Conservation (phyloP, 2,329 filamentous ascomycete genomes). For the Hymenoscyphus infarciens region DNA sequence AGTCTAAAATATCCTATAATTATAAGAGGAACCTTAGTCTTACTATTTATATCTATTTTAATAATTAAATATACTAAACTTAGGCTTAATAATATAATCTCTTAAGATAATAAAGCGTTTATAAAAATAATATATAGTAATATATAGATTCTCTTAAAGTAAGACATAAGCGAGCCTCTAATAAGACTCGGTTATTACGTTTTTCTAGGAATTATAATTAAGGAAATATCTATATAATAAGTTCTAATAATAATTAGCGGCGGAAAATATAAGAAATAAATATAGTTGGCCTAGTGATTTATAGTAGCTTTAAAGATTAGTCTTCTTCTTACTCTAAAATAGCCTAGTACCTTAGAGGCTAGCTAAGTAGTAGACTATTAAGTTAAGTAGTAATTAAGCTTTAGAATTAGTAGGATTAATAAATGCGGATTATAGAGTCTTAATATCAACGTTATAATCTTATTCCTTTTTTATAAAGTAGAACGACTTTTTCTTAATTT, state of each 20-base stretch:
- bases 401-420: too few species aligned
- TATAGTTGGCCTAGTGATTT: not conserved
- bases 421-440: not conserved
- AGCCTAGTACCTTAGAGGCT: too few species aligned
- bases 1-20: not conserved
- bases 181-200: not conserved
- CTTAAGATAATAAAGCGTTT: not conserved
- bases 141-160: not conserved
- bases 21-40: not conserved
- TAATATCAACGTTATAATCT: not conserved
- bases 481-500: not conserved
- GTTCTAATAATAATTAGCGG: not conserved
- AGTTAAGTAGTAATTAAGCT: too few species aligned
- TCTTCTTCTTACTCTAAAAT: not conserved
- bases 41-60: not conserved
- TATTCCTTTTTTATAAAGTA: not conserved
- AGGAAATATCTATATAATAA: not conserved
- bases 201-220: not conserved
- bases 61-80: not conserved
- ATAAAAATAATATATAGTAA: not conserved
- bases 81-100: not conserved
- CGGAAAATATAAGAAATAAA: not conserved
- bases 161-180: not conserved
- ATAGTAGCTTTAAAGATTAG: not conserved
- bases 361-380: too few species aligned